Evolutionary conservation across 306 rosid genomes (phyloP).

Genomic region (Glycine tomentella): DNA sequence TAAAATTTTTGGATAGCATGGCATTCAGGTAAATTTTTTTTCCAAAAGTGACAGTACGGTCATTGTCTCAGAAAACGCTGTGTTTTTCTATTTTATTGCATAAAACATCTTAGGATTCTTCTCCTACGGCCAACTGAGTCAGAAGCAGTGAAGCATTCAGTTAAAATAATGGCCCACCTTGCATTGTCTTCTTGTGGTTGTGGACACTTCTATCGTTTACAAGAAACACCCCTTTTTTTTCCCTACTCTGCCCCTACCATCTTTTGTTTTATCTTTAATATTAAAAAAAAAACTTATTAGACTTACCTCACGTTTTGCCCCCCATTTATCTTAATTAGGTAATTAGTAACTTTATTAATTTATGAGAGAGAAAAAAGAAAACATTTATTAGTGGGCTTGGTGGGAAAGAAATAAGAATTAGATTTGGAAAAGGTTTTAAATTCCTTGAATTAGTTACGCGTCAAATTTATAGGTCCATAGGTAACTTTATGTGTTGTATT

Average conservation of each 20-base stretch:
- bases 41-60: too few relatives aligned
- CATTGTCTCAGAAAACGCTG: too few relatives aligned
- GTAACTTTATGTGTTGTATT: neutral
- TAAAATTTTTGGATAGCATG: too few relatives aligned
- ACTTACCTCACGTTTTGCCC: too few relatives aligned
- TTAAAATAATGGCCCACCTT: constrained; percentile 47
- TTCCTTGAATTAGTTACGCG: neutral
- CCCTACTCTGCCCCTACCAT: constrained; percentile 38
- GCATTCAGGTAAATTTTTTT: too few relatives aligned
- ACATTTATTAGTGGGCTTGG: neutral
- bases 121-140: constrained; percentile 39
- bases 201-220: constrained; percentile 30
- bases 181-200: constrained; percentile 41
- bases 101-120: constrained; percentile 59
- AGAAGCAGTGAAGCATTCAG: constrained; percentile 47
- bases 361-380: neutral
- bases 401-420: neutral
- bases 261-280: constrained; percentile 33
- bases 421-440: neutral
- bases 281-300: neutral
- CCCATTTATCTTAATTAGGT: neutral
- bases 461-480: constrained; percentile 15
- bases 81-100: constrained; percentile 42
- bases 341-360: neutral
- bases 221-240: constrained; percentile 4